Evolutionary conservation across 2,329 filamentous ascomycete species (phyloP).

Genomic region (Alternaria burnsii): DNA sequence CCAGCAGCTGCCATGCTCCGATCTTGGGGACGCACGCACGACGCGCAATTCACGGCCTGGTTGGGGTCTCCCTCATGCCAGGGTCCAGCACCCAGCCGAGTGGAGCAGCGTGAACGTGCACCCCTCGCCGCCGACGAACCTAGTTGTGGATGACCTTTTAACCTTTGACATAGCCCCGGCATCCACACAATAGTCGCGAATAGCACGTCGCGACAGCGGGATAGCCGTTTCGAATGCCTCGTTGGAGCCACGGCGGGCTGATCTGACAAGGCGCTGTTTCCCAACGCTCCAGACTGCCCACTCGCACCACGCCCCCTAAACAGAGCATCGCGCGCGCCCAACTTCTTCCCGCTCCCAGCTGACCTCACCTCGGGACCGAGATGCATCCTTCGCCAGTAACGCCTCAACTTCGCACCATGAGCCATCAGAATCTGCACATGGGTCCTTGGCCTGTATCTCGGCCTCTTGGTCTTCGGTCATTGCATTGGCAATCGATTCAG

Average conservation of each 20-base stretch:
- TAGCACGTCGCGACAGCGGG: not conserved
- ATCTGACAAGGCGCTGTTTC: not conserved
- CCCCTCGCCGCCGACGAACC: not conserved
- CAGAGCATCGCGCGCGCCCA: not conserved
- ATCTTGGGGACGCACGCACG: constrained; percentile 4
- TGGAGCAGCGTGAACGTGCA: not conserved
- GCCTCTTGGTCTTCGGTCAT: constrained; percentile 4
- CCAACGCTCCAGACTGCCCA: not conserved
- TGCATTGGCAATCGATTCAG: not conserved
- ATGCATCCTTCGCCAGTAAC: not conserved
- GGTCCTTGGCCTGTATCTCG: constrained; percentile 3
- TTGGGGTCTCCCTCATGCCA: not conserved
- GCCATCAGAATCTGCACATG: constrained; percentile 6
- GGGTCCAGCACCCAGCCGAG: not conserved
- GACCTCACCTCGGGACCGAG: not conserved
- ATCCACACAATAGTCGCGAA: not conserved
- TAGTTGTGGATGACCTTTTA: not conserved
- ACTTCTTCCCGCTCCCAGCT: not conserved
- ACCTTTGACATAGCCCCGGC: not conserved
- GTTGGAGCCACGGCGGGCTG: not conserved
- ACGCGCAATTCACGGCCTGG: constrained; percentile 4
- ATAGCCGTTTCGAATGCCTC: constrained; percentile 7
- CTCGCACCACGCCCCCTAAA: not conserved
- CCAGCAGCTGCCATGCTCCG: not conserved
- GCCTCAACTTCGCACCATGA: not conserved